A percentile compares a stretch with the other conserved stretches of the same genome.
Evolutionary conservation across 2,329 filamentous ascomycete genomes (phyloP).

Genomic region (Ophiocordyceps camponoti-rufipedis): DNA sequence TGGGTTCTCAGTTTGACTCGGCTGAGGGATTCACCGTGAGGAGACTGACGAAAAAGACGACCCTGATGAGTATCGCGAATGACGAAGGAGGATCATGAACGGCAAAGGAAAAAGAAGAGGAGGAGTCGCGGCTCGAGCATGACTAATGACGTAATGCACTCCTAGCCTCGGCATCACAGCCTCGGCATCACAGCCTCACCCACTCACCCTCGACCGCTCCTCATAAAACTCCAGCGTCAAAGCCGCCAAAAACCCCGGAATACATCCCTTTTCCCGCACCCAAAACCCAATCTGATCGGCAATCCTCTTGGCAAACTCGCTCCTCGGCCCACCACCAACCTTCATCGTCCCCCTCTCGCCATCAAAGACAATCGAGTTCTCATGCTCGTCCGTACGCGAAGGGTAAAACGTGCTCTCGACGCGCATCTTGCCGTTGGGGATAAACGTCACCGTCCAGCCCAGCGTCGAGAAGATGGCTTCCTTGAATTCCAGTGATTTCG

Average conservation of each 20-base stretch:
- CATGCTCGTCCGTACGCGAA: constrained; percentile 46
- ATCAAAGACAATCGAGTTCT: constrained; percentile 68
- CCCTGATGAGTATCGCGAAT: background rate
- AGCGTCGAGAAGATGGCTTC: constrained; percentile 84
- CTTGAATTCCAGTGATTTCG: constrained; percentile 86
- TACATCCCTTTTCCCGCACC: constrained; percentile 85
- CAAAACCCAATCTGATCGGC: constrained; percentile 81
- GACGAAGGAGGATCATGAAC: background rate
- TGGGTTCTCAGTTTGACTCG: too few species aligned
- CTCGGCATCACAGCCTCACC: background rate
- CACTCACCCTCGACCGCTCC: constrained; percentile 21
- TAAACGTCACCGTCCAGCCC: constrained; percentile 88
- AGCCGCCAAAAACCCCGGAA: constrained; percentile 82
- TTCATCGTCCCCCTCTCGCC: constrained; percentile 96
- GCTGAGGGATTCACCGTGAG: too few species aligned
- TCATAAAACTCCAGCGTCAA: constrained; percentile 90
- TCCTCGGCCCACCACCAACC: constrained; percentile 76
- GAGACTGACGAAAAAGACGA: too few species aligned
- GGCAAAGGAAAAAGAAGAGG: background rate
- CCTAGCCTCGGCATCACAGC: background rate
- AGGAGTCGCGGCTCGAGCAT: background rate
- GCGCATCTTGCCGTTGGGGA: constrained; percentile 91
- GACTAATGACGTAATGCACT: background rate
- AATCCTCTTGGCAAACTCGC: constrained; percentile 72
- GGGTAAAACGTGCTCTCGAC: constrained; percentile 77